These are phyloP conservation scores for Coemansia sp. DNA, from an alignment of 192 early-diverging fungal species.

Conservation along the genomic window DNA sequence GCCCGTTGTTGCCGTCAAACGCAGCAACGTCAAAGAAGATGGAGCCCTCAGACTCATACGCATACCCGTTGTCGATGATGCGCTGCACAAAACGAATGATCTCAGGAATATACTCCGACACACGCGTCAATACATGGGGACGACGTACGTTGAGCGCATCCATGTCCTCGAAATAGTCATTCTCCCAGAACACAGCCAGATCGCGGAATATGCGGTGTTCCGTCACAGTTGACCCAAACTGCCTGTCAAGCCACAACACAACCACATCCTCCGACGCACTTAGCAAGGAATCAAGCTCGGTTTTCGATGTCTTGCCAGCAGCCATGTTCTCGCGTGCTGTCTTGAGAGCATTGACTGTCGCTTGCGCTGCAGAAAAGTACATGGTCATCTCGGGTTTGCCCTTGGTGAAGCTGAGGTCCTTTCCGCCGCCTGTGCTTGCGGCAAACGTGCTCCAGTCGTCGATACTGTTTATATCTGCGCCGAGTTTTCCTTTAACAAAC, in stretches of 20 bases:
- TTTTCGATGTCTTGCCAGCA: slow-evolving; percentile 31
- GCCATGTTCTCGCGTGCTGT: slow-evolving; percentile 19
- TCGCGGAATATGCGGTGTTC: slow-evolving; percentile 92
- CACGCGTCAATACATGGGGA: slow-evolving; percentile 88
- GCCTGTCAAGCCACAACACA: slow-evolving; percentile 45
- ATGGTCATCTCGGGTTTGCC: slow-evolving; percentile 73
- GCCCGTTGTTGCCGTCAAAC: slow-evolving; percentile 78
- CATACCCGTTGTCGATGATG: slow-evolving; percentile 95
- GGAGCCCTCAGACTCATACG: slow-evolving; percentile 75
- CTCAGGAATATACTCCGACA: slow-evolving; percentile 96
- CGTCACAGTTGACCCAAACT: slow-evolving; percentile 64
- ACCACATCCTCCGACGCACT: slow-evolving; percentile 36
- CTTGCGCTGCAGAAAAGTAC: slow-evolving; percentile 61
- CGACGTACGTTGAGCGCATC: slow-evolving; percentile 81
- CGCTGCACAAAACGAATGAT: slow-evolving; percentile 86
- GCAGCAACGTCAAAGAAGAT: slow-evolving; percentile 92
- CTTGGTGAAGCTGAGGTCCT: slow-evolving; percentile 32
- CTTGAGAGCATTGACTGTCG: slow-evolving; percentile 30
- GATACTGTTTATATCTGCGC: slow-evolving; percentile 54
- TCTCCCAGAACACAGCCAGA: slow-evolving; percentile 90
- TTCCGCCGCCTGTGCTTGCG: slow-evolving; percentile 53
- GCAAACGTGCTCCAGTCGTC: slow-evolving; percentile 64
- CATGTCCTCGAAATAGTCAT: slow-evolving; percentile 92
- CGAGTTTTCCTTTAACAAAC: slow-evolving; percentile 63
- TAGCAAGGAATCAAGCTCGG: slow-evolving; percentile 44